Evolutionary conservation across 176 grass and related monocot genomes (phyloP).

Genomic region (Triticum timopheevii): DNA sequence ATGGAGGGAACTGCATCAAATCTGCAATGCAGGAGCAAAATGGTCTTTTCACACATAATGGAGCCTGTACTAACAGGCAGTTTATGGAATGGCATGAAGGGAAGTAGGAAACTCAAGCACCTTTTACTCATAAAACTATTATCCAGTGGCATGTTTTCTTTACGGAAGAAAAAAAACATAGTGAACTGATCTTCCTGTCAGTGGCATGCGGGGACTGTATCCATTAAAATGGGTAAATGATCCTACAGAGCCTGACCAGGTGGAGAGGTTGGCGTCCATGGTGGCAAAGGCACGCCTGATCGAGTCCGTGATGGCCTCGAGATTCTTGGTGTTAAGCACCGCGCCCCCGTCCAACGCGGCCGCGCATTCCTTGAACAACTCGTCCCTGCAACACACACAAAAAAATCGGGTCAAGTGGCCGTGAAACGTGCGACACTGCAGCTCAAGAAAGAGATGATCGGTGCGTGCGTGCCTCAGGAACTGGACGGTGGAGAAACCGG

Average conservation of each 20-base stretch:
- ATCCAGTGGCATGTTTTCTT: not conserved
- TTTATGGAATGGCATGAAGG: slow-evolving; percentile 4
- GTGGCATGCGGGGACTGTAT: not conserved
- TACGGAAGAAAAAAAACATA: no score
- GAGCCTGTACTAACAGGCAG: not conserved
- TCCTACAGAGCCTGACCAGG: slow-evolving; percentile 56
- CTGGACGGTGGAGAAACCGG: slow-evolving; percentile 80
- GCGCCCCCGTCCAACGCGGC: slow-evolving; percentile 67
- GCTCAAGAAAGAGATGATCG: not conserved
- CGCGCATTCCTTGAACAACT: slow-evolving; percentile 88
- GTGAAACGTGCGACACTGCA: not conserved
- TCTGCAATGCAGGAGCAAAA: slow-evolving; percentile 1
- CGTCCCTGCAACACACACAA: slow-evolving; percentile 57
- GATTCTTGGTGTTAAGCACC: slow-evolving; percentile 74
- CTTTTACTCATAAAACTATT: not conserved
- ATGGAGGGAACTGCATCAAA: not conserved
- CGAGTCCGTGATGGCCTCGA: slow-evolving; percentile 56
- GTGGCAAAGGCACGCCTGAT: slow-evolving; percentile 72
- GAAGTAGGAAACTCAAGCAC: not conserved
- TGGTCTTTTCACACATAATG: not conserved
- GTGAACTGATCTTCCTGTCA: not conserved
- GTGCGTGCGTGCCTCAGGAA: slow-evolving; percentile 60
- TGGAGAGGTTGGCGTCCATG: slow-evolving; percentile 63
- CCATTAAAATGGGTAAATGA: slow-evolving; percentile 1
- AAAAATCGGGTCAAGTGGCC: not conserved